Conservation (phyloP, 2,329 filamentous ascomycete species). For the Talaromyces sp. region DNA sequence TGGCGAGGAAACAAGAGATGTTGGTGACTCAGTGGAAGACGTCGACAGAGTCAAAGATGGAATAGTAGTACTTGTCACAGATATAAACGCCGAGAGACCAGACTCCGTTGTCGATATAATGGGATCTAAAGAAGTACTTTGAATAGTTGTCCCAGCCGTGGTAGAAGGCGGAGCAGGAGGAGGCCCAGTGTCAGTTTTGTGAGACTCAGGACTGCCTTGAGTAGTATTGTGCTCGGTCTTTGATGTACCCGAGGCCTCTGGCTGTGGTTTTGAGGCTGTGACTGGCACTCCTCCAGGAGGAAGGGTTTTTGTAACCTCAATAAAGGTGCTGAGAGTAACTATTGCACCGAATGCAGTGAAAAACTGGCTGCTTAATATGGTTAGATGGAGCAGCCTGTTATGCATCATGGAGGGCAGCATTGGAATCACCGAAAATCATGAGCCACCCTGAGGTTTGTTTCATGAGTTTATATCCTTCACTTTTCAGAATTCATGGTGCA, state of each 20-base stretch:
- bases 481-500: background rate
- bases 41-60: background rate
- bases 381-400: background rate
- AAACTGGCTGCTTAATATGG: background rate
- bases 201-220: background rate
- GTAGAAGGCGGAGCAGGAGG: background rate
- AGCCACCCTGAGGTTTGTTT: background rate
- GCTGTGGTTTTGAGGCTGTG: background rate
- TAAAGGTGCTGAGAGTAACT: conserved; percentile 2
- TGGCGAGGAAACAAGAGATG: background rate
- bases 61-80: background rate
- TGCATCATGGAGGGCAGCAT: background rate
- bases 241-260: background rate
- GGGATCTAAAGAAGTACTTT: background rate
- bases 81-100: background rate
- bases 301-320: conserved; percentile 8
- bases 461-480: background rate
- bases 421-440: background rate
- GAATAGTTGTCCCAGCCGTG: background rate
- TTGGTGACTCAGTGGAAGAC: background rate
- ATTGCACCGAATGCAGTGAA: background rate
- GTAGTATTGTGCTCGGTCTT: background rate
- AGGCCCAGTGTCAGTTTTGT: background rate
- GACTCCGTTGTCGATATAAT: background rate
- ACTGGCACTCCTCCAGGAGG: background rate